Conservation (phyloP, 2,329 filamentous ascomycete genomes). For the Paraconiothyrium sp. region DNA sequence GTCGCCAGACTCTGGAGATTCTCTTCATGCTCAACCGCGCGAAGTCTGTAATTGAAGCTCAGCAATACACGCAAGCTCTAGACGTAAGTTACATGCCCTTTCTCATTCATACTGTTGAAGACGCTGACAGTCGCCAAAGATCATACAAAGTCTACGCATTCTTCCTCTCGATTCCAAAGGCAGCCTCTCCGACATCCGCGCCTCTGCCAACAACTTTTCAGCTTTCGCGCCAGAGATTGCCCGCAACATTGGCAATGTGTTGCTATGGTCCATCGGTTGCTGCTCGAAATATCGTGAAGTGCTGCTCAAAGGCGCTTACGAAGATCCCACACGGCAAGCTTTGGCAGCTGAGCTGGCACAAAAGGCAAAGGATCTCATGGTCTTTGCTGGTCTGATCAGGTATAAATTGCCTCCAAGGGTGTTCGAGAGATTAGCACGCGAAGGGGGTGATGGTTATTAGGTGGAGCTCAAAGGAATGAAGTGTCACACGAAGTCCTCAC, state of each 20-base stretch:
- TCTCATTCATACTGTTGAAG: background rate
- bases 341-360: slow-evolving; percentile 75
- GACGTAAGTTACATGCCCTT: slow-evolving; percentile 63
- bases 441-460: slow-evolving; percentile 60
- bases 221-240: slow-evolving; percentile 81
- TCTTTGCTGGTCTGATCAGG: slow-evolving; percentile 90
- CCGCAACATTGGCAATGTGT: slow-evolving; percentile 86
- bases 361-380: slow-evolving; percentile 88
- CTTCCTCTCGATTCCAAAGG: slow-evolving; percentile 80
- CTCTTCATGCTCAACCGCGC: slow-evolving; percentile 69
- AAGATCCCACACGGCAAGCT: slow-evolving; percentile 65
- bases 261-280: slow-evolving; percentile 93
- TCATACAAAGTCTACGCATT: slow-evolving; percentile 78
- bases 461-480: background rate
- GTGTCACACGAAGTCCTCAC: background rate
- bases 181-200: slow-evolving; percentile 80
- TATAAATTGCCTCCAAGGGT: slow-evolving; percentile 88
- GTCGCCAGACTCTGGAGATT: slow-evolving; percentile 67
- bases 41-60: slow-evolving; percentile 66
- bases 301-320: slow-evolving; percentile 74
- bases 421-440: slow-evolving; percentile 86
- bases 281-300: slow-evolving; percentile 79
- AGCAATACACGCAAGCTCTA: slow-evolving; percentile 68
- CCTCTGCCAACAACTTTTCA: slow-evolving; percentile 82
- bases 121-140: slow-evolving; percentile 56